Evolutionary conservation across 768 basidiomycete species (phyloP).

Genomic region (Panaeolus cyanescens): DNA sequence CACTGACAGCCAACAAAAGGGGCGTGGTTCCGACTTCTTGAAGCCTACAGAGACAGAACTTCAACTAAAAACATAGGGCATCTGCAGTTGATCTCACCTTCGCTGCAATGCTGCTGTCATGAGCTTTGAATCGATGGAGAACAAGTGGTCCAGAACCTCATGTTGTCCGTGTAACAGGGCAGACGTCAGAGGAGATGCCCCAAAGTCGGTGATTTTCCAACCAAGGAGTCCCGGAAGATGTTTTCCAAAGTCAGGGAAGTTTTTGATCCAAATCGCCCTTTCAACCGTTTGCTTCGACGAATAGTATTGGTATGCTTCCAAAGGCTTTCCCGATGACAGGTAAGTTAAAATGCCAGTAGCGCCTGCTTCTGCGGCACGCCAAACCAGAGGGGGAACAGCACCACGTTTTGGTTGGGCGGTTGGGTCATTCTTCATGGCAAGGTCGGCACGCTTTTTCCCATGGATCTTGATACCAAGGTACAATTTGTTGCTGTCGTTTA

Average conservation of each 20-base stretch:
- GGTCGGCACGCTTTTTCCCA: slow-evolving; percentile 61
- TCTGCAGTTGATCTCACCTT: slow-evolving; percentile 33
- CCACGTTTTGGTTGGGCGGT: slow-evolving; percentile 26
- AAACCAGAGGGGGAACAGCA: slow-evolving; percentile 33
- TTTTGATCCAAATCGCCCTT: slow-evolving; percentile 34
- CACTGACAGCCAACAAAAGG: slow-evolving; percentile 42
- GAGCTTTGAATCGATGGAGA: slow-evolving; percentile 40
- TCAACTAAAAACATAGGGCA: not conserved
- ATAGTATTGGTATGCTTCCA: slow-evolving; percentile 54
- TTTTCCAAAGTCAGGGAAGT: slow-evolving; percentile 33
- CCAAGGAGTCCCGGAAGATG: slow-evolving; percentile 53
- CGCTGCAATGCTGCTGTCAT: slow-evolving; percentile 43
- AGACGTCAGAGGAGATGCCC: slow-evolving; percentile 54
- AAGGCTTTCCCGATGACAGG: slow-evolving; percentile 44
- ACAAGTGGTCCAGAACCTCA: slow-evolving; percentile 46
- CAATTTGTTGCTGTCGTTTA: slow-evolving; percentile 40
- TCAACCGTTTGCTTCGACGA: slow-evolving; percentile 41
- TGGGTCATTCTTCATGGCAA: slow-evolving; percentile 52
- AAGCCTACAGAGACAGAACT: slow-evolving; percentile 28
- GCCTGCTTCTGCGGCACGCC: slow-evolving; percentile 39
- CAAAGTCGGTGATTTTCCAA: slow-evolving; percentile 46
- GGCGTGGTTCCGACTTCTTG: slow-evolving; percentile 49
- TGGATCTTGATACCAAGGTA: slow-evolving; percentile 66
- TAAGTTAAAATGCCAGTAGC: slow-evolving; percentile 47
- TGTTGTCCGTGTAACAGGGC: slow-evolving; percentile 39